Percentiles rank a stretch among this genome's conserved stretches.
Evolutionary conservation across 1,139 yeast species (phyloP).

Genomic region (Arxiozyma telluris): DNA sequence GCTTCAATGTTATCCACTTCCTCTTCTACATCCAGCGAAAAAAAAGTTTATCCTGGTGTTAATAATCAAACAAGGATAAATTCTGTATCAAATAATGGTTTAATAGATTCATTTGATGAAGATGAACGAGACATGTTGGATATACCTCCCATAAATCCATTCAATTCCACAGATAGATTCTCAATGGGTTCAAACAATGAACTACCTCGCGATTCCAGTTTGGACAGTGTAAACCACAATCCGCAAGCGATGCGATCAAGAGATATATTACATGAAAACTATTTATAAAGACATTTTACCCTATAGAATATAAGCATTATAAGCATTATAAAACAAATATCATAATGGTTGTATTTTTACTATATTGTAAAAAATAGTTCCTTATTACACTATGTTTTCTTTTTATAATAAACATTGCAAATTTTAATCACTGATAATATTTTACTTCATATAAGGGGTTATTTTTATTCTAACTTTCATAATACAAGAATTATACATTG

Average conservation of each 20-base stretch:
- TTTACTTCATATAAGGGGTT: not conserved
- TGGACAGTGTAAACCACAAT: constrained; percentile 9
- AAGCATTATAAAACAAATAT: not conserved
- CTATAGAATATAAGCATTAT: not conserved
- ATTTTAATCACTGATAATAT: no score
- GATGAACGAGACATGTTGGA: constrained; percentile 10
- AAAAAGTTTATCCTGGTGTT: constrained; percentile 18
- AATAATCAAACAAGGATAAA: constrained; percentile 12
- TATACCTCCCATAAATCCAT: constrained; percentile 6
- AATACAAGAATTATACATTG: not conserved
- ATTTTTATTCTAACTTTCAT: no score
- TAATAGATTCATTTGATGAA: constrained; percentile 19
- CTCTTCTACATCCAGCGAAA: constrained; percentile 10
- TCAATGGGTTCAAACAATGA: not conserved
- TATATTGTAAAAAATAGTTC: not conserved
- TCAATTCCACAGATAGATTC: constrained; percentile 4
- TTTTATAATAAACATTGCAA: not conserved
- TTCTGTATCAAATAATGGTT: constrained; percentile 20
- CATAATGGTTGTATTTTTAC: not conserved
- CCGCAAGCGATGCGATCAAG: constrained; percentile 8
- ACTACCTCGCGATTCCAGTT: constrained; percentile 11
- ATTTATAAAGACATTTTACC: constrained; percentile 4
- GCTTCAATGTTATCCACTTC: constrained; percentile 12
- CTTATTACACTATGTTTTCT: no score
- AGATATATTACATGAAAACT: constrained; percentile 8